Evolutionary conservation across 805 yeast genomes (phyloP), one percentile per base, ranked within the genome.

Genomic region (Ogataea trehaloabstinens): DNA sequence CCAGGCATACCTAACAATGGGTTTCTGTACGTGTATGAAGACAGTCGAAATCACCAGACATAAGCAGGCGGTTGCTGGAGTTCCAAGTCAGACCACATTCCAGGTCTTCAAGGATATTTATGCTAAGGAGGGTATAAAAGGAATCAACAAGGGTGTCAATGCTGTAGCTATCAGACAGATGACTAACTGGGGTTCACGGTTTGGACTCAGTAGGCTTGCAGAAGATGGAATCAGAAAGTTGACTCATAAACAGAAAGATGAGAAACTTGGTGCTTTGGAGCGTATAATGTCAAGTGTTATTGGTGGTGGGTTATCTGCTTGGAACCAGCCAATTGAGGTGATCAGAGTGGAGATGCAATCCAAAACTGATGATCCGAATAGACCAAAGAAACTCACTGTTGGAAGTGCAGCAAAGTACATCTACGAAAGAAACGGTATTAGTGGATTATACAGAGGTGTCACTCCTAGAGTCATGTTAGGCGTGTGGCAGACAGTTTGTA

Each of bases 261-360:
- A 75, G 19, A 79, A 79, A 56, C 75, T 93, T 52, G 65, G 71
- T 45, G 86, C 95, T 1, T 52, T 69, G 17, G 98, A 93, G 63
- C 90, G 90, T 67, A 83, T 93, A 40, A 68, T 76, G 19, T 88
- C 95, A 4, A 80, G 95, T 13, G 86, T 85, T 7, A 68, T 93
- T 46, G 99, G 99, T 76, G 99, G 99, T 70, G 97, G 96, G 49
- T 76, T 93, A 49, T 80, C 91, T 43, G 96, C 98, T 13, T 93
- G 99, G 98, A 93, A 93, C 68, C 99, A 93, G 70, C 99, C 98
- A 28, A 89, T 93, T 56, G 99, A 93, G 69, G 99, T 93, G 38
- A 85, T 90, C 51, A 80, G 99, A 66, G 95, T 93, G 15, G 99
- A 93, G 68, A 89, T 93, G 97, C 99, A 93, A 70, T 84, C 95